Evolutionary conservation across 352 stramenopile genomes (phyloP).

Genomic region (Pythium oligandrum): DNA sequence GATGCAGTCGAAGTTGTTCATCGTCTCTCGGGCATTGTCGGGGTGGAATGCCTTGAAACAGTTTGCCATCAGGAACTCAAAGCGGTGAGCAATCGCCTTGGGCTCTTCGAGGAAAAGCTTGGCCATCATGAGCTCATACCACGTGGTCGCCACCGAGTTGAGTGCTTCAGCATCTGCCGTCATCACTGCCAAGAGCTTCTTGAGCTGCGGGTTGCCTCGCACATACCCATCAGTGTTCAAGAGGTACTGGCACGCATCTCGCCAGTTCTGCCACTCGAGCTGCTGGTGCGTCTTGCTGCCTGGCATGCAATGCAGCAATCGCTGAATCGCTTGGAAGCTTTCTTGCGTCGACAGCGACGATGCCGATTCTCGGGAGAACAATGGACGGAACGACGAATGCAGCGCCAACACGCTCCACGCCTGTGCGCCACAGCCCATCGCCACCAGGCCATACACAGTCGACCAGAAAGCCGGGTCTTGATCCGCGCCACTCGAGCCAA

Average conservation of each 20-base stretch:
- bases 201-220: conserved; percentile 39
- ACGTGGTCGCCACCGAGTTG: conserved; percentile 34
- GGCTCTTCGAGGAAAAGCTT: conserved; percentile 66
- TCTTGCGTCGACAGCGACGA: conserved; percentile 38
- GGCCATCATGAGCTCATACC: conserved; percentile 84
- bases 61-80: conserved; percentile 77
- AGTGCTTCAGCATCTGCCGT: conserved; percentile 41
- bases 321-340: conserved; percentile 56
- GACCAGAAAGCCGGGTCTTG: conserved; percentile 54
- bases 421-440: conserved; percentile 39
- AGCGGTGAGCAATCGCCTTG: conserved; percentile 66
- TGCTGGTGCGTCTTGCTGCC: conserved; percentile 16
- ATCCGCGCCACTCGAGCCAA: conserved; percentile 21
- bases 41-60: conserved; percentile 51
- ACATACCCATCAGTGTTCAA: conserved; percentile 48
- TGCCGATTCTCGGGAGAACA: conserved; percentile 34
- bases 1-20: conserved; percentile 83
- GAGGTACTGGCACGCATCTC: conserved; percentile 56
- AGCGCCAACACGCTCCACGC: conserved; percentile 57
- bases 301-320: conserved; percentile 67
- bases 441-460: conserved; percentile 52
- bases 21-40: conserved; percentile 23
- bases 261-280: conserved; percentile 57
- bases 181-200: conserved; percentile 54
- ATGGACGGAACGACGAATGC: conserved; percentile 51